Conservation (phyloP, 2,329 filamentous ascomycete species). For the Fusarium oxysporum region DNA sequence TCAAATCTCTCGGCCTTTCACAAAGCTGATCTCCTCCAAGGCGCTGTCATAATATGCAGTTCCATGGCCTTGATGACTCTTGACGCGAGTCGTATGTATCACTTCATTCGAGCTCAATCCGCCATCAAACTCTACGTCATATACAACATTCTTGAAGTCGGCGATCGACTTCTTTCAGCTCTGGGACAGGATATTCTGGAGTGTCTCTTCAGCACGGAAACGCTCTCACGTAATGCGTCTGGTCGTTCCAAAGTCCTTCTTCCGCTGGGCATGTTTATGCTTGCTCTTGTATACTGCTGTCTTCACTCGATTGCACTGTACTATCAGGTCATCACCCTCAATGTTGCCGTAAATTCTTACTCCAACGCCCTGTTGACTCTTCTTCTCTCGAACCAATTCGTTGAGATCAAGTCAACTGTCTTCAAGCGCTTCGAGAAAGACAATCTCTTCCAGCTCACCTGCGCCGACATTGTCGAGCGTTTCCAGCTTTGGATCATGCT, state of each 20-base stretch:
- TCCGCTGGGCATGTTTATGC: conserved; percentile 89
- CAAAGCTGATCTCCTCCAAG: conserved; percentile 95
- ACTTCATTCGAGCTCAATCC: conserved; percentile 94
- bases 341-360: conserved; percentile 98
- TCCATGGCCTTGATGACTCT: conserved; percentile 88
- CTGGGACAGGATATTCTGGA: conserved; percentile 96
- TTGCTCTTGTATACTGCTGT: conserved; percentile 89
- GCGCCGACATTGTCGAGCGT: conserved; percentile 94
- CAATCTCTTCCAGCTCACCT: conserved; percentile 95
- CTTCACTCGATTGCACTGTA: conserved; percentile 89
- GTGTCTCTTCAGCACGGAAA: conserved; percentile 93
- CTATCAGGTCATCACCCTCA: conserved; percentile 97
- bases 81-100: conserved; percentile 97
- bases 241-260: conserved; percentile 91
- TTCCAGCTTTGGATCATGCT: conserved; percentile 99
- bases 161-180: conserved; percentile 88
- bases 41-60: conserved; percentile 86
- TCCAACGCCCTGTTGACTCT: conserved; percentile 94
- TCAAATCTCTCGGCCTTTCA: conserved; percentile 88
- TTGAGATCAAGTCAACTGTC: conserved; percentile 97
- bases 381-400: conserved; percentile 96
- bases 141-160: conserved; percentile 95
- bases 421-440: conserved; percentile 99
- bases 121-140: conserved; percentile 99
- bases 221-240: conserved; percentile 85